Base-by-base conservation (phyloP, 2,329 filamentous ascomycete species). In the Xylariaceae sp. region DNA sequence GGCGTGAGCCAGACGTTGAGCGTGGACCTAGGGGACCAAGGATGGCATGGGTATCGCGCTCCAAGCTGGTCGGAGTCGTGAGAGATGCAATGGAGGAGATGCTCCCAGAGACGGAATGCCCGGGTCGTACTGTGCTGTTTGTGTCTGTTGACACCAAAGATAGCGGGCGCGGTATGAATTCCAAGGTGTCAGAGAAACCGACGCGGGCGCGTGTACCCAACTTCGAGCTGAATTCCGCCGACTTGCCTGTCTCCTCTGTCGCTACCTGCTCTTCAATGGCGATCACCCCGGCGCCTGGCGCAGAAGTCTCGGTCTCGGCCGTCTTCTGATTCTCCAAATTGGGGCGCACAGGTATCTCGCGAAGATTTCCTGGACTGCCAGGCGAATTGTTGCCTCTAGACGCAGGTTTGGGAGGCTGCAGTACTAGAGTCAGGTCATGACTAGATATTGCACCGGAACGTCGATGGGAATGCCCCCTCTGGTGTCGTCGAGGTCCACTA, bases 121-220 rank as follows among this genome's bases (percentile, higher is more conserved):
- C 77, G 3, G 74, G 74, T 17, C 79, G 75, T 13, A 81, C 73
- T 3, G 84, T 92, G 56, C 82, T 88, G 31, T 87, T 83, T 0
- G 86, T 88, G 58, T 92, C 88, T 14, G 81, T 89, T 1, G 88
- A 94, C 11, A 94, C 80, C 14, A 89, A 70, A 2, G 89, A 95
- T 13, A 94, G 65, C 1, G 89, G 88, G 9, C 87, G 77, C 4
- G 84, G 84, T 51, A 89, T 89, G 47, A 85, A 88, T 59, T 94
- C 86, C 18, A 94, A 71, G 9, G 78, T 85, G 47, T 94, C 88
- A 1, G 85, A 88, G 56, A 94, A 94, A 1, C 84, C 85, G 31
- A 94, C 88, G 9, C 84, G 73, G 29, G 80, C 74, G 43, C 80
- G 75, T 3, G 73, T 70, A 7, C 44, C 42, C 2, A 62, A 44